Percentiles rank a stretch among this genome's conserved stretches.
Conservation (phyloP, 2,329 filamentous ascomycete genomes). For the Aspergillus jensenii region DNA sequence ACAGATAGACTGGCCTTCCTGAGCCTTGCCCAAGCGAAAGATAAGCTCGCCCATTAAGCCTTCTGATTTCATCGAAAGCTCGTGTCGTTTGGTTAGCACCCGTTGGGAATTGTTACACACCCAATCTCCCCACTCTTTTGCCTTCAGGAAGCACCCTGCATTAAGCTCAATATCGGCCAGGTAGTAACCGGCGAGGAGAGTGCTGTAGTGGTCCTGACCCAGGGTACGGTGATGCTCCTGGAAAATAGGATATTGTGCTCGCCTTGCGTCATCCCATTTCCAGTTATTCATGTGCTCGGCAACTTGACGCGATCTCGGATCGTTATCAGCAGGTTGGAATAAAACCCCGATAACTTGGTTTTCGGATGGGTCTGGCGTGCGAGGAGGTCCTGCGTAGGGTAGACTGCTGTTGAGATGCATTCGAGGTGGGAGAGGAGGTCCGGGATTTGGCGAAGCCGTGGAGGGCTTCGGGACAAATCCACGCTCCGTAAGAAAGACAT, state of each 20-base stretch:
- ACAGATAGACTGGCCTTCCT: constrained; percentile 31
- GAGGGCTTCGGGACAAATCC: constrained; percentile 29
- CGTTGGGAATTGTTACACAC: constrained; percentile 27
- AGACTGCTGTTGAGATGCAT: constrained; percentile 30
- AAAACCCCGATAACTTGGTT: constrained; percentile 21
- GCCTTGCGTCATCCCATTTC: constrained; percentile 30
- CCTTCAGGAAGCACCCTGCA: constrained; percentile 24
- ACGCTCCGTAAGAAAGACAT: constrained; percentile 29
- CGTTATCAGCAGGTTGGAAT: constrained; percentile 24
- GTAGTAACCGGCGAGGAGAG: constrained; percentile 26
- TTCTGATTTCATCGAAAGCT: constrained; percentile 29
- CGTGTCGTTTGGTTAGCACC: constrained; percentile 26
- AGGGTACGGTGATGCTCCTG: constrained; percentile 29
- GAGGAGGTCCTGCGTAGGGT: constrained; percentile 21
- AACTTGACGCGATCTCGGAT: constrained; percentile 26
- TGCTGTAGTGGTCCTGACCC: constrained; percentile 30
- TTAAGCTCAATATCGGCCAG: constrained; percentile 30
- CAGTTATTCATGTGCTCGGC: constrained; percentile 28
- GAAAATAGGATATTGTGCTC: constrained; percentile 30
- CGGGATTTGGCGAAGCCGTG: constrained; percentile 10
- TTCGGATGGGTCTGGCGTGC: constrained; percentile 9
- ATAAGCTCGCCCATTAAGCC: constrained; percentile 30
- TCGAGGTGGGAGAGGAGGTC: constrained; percentile 28
- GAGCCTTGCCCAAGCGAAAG: constrained; percentile 23
- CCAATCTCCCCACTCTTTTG: constrained; percentile 32